Evolutionary conservation across 1,139 yeast genomes (phyloP), one percentile per base, ranked within the genome.

Genomic region (Spathaspora sp.): DNA sequence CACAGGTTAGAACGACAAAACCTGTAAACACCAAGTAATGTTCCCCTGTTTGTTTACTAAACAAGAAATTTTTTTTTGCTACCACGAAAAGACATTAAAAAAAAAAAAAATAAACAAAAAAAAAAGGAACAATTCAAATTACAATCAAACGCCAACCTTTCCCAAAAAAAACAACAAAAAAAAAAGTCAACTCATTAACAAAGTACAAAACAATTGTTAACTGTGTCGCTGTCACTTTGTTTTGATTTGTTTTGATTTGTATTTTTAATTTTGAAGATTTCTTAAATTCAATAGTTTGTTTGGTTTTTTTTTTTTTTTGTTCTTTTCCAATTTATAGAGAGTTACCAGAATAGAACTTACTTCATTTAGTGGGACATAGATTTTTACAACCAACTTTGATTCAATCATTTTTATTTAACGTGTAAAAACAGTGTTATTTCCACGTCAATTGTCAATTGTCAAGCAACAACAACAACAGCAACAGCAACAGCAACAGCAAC

Each of bases 11-110:
- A 11, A 6, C 18, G 15, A 13, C 33, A 2, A 20, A 39, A 39
- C 20, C 15, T 39, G 42, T 20, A 39, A 39, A 39, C 42, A 39
- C 42, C 36, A 25, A 27, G 42, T 39, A 31, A 10, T 26, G 37
- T 20, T 26, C 36, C 42, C 42, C 42, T 27, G 15, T 39, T 39
- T 39, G 34, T 39, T 26, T 39, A 24, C 18, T 16, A 38, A 38
- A 23, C 31, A 38, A n/a, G 9, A 17, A 13, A 31, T 13, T 7
- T 31, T 3, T n/a, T 31, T 31, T 15, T 31, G 11, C n/a, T 26
- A 11, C 34, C 18, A 15, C 18, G 36, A 31, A 31, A 31, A 31
- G 16, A 9, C 15, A 29, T 4, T 25, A n/a, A 20, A 20, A 20
- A 20, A 20, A 20, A 34, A 2, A 34, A 15, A 3, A 13, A 16